phyloP scores from a whole-genome alignment of 169 alveolate genomes.

The Plasmodium relictum region DNA sequence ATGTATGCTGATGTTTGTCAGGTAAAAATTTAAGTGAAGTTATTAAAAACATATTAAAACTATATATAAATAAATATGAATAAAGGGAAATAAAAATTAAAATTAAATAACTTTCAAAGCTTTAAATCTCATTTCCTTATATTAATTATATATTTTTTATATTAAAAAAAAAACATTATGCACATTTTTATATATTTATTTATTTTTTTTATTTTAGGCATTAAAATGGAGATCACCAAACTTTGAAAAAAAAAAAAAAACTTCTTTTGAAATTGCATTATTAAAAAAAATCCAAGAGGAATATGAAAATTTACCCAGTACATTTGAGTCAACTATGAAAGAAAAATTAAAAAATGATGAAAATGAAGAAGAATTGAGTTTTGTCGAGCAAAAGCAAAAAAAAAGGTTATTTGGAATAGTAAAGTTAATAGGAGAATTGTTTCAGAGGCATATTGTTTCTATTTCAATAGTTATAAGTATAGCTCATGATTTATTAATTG shows the following conservation, averaged over 20 bases:
- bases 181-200: conserved; percentile 24
- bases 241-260: conserved; percentile 83
- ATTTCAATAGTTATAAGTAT: conserved; percentile 90
- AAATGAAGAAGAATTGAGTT: conserved; percentile 80
- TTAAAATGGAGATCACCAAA: conserved; percentile 88
- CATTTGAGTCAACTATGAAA: conserved; percentile 74
- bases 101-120: too few relatives aligned
- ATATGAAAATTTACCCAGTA: conserved; percentile 83
- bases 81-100: too few relatives aligned
- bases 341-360: conserved; percentile 79
- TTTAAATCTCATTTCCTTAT: background rate
- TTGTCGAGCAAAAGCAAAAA: conserved; percentile 84
- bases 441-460: conserved; percentile 90
- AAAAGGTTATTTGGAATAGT: conserved; percentile 92
- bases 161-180: background rate
- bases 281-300: conserved; percentile 84
- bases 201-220: conserved; percentile 39
- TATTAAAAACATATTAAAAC: too few relatives aligned
- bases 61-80: too few relatives aligned
- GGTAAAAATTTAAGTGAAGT: conserved; percentile 5
- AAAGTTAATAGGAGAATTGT: conserved; percentile 92
- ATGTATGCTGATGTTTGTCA: conserved; percentile 95
- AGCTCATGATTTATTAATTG: conserved; percentile 90
- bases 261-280: conserved; percentile 85
- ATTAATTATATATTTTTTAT: background rate